phyloP scores from a whole-genome alignment of 1,139 yeast genomes.

The Yamadazyma dendronema region DNA sequence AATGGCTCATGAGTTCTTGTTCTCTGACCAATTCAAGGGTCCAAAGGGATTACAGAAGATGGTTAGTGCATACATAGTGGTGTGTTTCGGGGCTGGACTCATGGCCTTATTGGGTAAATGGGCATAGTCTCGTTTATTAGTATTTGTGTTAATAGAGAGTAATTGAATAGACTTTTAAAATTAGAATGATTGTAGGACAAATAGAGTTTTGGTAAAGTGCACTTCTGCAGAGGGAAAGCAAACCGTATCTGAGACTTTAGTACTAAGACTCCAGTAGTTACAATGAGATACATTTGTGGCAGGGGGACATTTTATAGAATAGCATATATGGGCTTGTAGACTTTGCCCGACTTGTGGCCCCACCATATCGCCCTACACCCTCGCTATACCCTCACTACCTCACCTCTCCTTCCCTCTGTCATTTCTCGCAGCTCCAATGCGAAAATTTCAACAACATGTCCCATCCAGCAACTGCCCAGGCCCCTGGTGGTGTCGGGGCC shows the following conservation, averaged over 20 bases:
- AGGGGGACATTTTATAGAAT: neutral
- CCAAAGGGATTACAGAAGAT: constrained; percentile 39
- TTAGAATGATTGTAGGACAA: too few species aligned
- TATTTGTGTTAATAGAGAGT: constrained; percentile 2
- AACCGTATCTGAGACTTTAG: too few species aligned
- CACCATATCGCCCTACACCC: neutral
- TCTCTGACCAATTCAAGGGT: constrained; percentile 60
- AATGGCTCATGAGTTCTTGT: constrained; percentile 86
- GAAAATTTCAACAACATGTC: neutral
- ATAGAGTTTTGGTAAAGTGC: too few species aligned
- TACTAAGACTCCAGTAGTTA: too few species aligned
- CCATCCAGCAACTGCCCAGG: neutral
- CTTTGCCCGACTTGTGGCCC: too few species aligned
- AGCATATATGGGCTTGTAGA: neutral
- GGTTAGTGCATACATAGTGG: constrained; percentile 35
- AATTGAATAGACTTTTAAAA: too few species aligned
- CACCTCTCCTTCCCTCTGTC: neutral
- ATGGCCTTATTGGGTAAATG: constrained; percentile 88
- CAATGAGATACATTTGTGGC: neutral
- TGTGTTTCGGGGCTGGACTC: constrained; percentile 73
- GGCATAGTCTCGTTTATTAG: constrained; percentile 58
- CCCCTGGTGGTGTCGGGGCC: too few species aligned
- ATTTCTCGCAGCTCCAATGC: neutral
- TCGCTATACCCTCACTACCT: neutral
- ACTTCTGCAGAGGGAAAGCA: too few species aligned